Base-by-base conservation (phyloP, 2,329 filamentous ascomycete genomes). In the Cadophora sp. region DNA sequence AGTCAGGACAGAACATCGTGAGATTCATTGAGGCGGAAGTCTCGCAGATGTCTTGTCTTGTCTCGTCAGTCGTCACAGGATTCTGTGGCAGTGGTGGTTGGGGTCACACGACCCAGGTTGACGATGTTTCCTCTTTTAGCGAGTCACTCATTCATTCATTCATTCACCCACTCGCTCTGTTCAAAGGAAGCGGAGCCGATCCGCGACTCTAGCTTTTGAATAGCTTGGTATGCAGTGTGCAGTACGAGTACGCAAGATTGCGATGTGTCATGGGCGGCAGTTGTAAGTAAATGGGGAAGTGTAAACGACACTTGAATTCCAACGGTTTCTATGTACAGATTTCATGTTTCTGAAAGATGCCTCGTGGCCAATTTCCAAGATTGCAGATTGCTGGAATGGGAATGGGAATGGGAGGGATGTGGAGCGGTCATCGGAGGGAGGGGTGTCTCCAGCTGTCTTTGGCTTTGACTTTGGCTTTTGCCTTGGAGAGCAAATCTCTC, bases 191-290 rank as follows among this genome's bases (percentile, higher is more conserved):
- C 26, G 12, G 31, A 31, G 62, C 58, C 31, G 46, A 26, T 22
- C 43, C 34, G 43, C 5, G 7, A 6, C n/a, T 48, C 19, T 22
- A 43, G 40, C 12, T 43, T 43, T 43, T 3, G 12, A 5, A 4
- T 43, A 43, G 40, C 40, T 43, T 16, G 40, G 14, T 37, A n/a
- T n/a, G n/a, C n/a, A n/a, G n/a, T 43, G 40, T 43, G 43, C 12
- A 43, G 40, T 43, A 43, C 40, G 40, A 43, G 40, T 48, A 64
- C 43, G 62, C 64, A 64, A 64, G 56, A 70, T 70, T 69, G 62
- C 69, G 64, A 68, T 65, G 64, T 73, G 62, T 68, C 66, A 72
- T 69, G 63, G 62, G 69, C 67, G 65, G 71, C 66, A 70, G 55
- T 60, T 27, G 58, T n/a, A 40, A 64, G 27, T 43, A 16, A 34